phyloP scores from a whole-genome alignment of 75 land plant species.

The Ceratopteris richardii region DNA sequence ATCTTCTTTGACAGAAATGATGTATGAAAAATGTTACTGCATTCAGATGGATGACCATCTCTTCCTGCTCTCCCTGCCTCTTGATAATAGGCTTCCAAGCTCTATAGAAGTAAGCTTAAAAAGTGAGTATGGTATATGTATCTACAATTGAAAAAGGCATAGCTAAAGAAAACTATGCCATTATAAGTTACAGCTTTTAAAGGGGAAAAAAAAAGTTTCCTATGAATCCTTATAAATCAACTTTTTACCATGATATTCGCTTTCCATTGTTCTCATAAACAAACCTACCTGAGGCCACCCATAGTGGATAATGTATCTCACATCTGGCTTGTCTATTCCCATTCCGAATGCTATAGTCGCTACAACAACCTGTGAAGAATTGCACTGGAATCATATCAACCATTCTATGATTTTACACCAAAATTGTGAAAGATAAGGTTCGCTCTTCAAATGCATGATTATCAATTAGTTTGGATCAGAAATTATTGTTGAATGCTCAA shows the following conservation, averaged over 20 bases:
- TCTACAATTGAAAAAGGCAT: no score
- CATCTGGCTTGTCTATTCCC: constrained; percentile 84
- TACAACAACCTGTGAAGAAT: constrained; percentile 57
- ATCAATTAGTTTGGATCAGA: no score
- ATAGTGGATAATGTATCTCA: constrained; percentile 71
- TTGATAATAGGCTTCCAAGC: constrained; percentile 77
- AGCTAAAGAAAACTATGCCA: no score
- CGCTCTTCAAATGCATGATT: no score
- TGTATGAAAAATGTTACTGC: constrained; percentile 19
- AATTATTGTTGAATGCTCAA: no score
- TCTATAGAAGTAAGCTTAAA: constrained; percentile 17
- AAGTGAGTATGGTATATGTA: background rate
- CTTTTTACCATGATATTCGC: no score
- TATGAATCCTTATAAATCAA: no score
- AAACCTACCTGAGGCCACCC: constrained; percentile 77
- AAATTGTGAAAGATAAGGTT: no score
- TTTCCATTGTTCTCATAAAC: background rate
- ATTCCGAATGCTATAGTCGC: constrained; percentile 90
- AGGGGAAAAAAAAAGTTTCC: no score
- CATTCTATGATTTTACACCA: no score
- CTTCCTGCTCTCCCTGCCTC: constrained; percentile 81
- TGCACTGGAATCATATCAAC: background rate
- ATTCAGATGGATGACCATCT: constrained; percentile 61
- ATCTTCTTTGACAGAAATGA: no score
- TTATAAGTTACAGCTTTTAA: no score